Base-by-base conservation (phyloP, 2,329 filamentous ascomycete genomes). In the Endothia cerciana region DNA sequence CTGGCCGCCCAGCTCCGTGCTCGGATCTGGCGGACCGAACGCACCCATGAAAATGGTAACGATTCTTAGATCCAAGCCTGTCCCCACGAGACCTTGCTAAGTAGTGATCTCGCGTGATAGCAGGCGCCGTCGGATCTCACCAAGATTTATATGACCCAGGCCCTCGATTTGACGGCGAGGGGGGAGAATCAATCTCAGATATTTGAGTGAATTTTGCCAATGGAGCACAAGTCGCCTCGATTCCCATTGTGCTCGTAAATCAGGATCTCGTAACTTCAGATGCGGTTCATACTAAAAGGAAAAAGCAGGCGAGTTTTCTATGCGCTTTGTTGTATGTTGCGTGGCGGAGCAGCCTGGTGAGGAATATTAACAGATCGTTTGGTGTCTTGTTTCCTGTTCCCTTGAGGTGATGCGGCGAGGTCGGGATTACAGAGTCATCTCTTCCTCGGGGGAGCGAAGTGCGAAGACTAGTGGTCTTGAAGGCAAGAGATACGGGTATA, bases 1-100 rank as follows among this genome's bases (percentile, higher is more conserved):
- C 41, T 49, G 49, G 49, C 61, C 61, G 22, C 45, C 51, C 51
- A 63, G 51, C 49, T 53, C 49, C 60, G 51, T 60, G 33, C 60
- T 58, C 49, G 60, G 59, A 17, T 57, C 64, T 33, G 60, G 38
- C 47, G 60, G 64, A 33, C 25, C 36, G 51, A 47, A 53, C 49
- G 62, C 41, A 61, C 61, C 59, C 66, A 68, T 68, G 62, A 66
- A 65, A 57, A 55, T 56, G 45, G 25, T 30, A 51, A 43, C 28
- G 38, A 13, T 41, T 15, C 17, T 15, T 25, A 33, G 30, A 13
- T 41, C 11, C n/a, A 0, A 25, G 17, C 38, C 25, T 41, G 38
- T 13, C 22, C 38, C 33, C 40, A 19, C 15, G 38, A 11, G 4
- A 41, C 17, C 13, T 30, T 13, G 2, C 25, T 19, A 10, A 15